Base-by-base conservation (phyloP, 805 yeast genomes). In the Starmerella geochares region DNA sequence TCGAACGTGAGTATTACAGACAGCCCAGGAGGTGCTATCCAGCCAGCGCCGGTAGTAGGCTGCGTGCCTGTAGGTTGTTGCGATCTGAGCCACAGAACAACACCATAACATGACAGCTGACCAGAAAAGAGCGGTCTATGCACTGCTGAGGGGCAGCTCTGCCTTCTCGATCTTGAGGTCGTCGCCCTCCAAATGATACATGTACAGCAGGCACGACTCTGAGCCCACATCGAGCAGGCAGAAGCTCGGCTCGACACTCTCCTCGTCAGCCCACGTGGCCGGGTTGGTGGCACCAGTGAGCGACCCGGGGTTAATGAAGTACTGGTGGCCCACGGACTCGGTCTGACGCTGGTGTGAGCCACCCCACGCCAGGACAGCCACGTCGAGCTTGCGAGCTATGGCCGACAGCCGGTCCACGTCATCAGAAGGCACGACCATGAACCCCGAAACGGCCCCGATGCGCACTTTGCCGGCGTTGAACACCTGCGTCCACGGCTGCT, bases 221-320 rank as follows among this genome's bases (percentile, higher is more conserved):
- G 85, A 90, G 60, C 83, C 86, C n/a, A 87, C 77, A 60, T 92
- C 97, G 56, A 90, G 62, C 28, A 90, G 71, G 60, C 95, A 87
- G 65, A 92, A 90, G 48, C 95, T 84, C 4, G 97, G 96, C 13
- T 79, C 74, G n/a, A 76, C 57, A 2, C 71, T 74, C 6, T 70
- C 72, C 11, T 17, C 51, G 4, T 16, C 16, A 7, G 17, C 35
- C 51, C 80, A 80, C 67, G 80, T 78, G 60, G 80, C 81, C 28
- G 83, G 75, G 38, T 75, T 74, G 56, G 75, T 78, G 0, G 96
- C 96, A 23, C 98, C 98, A 0, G 96, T 88, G 37, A 94, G 94
- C 62, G 94, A 83, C 0, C 98, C 98, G 0, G 98, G 97, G 64
- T 86, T 90, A n/a, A 92, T 75, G 61, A 92, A 92, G 64, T 88